phyloP scores from a whole-genome alignment of 2,329 filamentous ascomycete species.

The Diaporthe vaccinii region DNA sequence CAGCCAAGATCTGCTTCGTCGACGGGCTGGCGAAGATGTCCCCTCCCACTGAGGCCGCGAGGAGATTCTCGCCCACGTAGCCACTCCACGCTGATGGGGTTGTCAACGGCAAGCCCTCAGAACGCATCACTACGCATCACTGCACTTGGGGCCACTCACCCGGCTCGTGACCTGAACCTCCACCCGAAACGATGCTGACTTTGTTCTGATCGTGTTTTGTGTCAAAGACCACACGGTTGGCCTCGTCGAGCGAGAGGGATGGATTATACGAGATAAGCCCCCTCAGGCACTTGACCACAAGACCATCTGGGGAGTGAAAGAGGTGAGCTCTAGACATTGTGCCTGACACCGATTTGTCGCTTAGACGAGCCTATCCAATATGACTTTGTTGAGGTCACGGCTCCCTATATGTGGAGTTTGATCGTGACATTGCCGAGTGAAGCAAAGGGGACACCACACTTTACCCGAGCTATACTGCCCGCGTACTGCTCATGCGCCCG shows the following conservation, averaged over 20 bases:
- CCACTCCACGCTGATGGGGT: constrained; percentile 65
- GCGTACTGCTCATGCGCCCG: background rate
- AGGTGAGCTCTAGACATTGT: constrained; percentile 67
- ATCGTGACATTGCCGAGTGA: background rate
- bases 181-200: constrained; percentile 67
- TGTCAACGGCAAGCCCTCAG: background rate
- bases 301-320: constrained; percentile 65
- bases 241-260: constrained; percentile 61
- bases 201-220: constrained; percentile 58
- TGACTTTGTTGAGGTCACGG: background rate
- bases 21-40: constrained; percentile 75
- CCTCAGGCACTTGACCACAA: constrained; percentile 65
- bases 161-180: constrained; percentile 71
- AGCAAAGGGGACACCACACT: background rate
- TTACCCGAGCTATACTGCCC: background rate
- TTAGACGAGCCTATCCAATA: background rate
- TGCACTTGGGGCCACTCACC: background rate
- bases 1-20: constrained; percentile 73
- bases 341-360: background rate
- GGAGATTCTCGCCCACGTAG: constrained; percentile 73
- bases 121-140: no score
- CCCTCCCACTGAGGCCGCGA: constrained; percentile 72
- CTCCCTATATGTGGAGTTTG: background rate
- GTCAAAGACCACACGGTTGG: constrained; percentile 66
- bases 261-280: constrained; percentile 68